Evolutionary conservation across 2,329 filamentous ascomycete species (phyloP).

Genomic region (Verticillium alfalfae): DNA sequence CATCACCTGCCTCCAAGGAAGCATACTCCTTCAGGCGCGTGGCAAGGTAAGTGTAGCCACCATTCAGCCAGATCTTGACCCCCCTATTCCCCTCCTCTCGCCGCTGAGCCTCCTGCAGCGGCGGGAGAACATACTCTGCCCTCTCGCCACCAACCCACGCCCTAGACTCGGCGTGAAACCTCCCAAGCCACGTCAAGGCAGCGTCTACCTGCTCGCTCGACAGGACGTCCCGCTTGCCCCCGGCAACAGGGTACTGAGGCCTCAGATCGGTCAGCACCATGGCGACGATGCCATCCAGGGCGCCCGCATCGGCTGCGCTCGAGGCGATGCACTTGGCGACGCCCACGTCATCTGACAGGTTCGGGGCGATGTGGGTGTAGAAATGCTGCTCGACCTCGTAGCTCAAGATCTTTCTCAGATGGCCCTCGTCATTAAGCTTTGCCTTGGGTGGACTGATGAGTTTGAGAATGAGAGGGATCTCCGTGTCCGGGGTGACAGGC

Average conservation of each 20-base stretch:
- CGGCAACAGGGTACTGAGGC: slow-evolving; percentile 46
- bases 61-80: slow-evolving; percentile 53
- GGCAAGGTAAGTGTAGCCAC: slow-evolving; percentile 64
- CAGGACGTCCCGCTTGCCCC: slow-evolving; percentile 45
- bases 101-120: slow-evolving; percentile 45
- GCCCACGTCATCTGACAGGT: slow-evolving; percentile 31
- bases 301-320: slow-evolving; percentile 24
- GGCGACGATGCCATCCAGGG: slow-evolving; percentile 35
- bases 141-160: slow-evolving; percentile 28
- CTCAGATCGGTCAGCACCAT: slow-evolving; percentile 54
- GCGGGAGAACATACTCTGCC: slow-evolving; percentile 41
- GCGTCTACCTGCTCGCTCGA: slow-evolving; percentile 40
- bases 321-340: slow-evolving; percentile 47
- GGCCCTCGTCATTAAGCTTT: slow-evolving; percentile 47
- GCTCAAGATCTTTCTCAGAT: slow-evolving; percentile 59
- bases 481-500: slow-evolving; percentile 17
- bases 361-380: slow-evolving; percentile 50
- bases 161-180: slow-evolving; percentile 50
- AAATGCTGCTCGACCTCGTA: slow-evolving; percentile 65
- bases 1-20: slow-evolving; percentile 34
- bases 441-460: slow-evolving; percentile 48
- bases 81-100: slow-evolving; percentile 16
- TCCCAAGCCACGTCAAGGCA: slow-evolving; percentile 56
- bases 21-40: slow-evolving; percentile 54
- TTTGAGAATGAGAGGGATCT: slow-evolving; percentile 48